Base-by-base conservation (phyloP, 306 rosid genomes). In the Cicer judaicum region DNA sequence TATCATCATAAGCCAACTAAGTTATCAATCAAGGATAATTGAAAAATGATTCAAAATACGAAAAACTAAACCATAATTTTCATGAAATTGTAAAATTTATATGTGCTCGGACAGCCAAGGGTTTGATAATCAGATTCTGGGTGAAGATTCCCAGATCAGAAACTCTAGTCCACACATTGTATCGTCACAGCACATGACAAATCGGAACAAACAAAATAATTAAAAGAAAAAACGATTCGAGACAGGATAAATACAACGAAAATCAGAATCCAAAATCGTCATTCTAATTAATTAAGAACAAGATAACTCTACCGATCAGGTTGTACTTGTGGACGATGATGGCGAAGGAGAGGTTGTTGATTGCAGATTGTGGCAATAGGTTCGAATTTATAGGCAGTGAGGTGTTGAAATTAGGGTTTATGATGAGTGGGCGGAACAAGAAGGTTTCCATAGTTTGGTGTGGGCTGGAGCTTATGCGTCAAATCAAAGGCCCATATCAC, bases 101-200 rank as follows among this genome's bases (percentile, higher is more conserved):
- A 48, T 54, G 93, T 85, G 98, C 99, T 92, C 96, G 86, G 97
- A 94, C 96, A 94, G 96, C 97, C 99, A 91, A 94, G 95, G 96
- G 97, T 81, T 85, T 84, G 36, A 15, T 78, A 92, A 87, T 90
- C 97, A 92, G 59, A 40, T 91, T 57, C 85, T 47, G 89, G 70
- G 91, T 21, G 40, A 48, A 61, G 41, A 54, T 18, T 16, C 88
- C 93, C 92, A 84, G 81, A 91, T 94, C 96, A 91, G 93, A 94
- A 86, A 94, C 96, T 94, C 95, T 88, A 91, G 94, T 89, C 24
- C 24, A 21, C 24, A 21, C 2, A 1, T 21, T 21, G 24, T 21
- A 21, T 21, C 24, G 24, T 21, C 24, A 21, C 24, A 1, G 24
- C 24, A 88, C 47, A 49, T 24, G 1, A 24, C 34, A 24, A 24